Evolutionary conservation across 352 stramenopile genomes (phyloP), one percentile per base, ranked within the genome.

Genomic region (Phytophthora boehmeriae): DNA sequence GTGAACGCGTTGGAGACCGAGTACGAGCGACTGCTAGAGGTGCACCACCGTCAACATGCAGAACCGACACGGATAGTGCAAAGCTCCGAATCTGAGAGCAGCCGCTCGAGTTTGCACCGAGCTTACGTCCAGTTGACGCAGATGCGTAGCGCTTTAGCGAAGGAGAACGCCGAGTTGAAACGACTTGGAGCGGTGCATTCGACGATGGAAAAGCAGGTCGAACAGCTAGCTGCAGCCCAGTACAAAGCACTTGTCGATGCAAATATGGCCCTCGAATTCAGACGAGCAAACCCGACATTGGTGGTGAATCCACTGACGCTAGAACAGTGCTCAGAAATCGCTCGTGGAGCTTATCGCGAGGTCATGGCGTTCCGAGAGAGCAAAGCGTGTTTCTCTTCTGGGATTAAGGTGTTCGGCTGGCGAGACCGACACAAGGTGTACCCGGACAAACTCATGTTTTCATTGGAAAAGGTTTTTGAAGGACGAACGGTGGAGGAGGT

Each of bases 351-450:
- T 8, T 86, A 85, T 47, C 22, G 59, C 11, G 69, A 83, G 54
- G 80, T 90, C 41, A 72, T 73, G 35, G 53, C 58, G 13, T 92
- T 90, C 57, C 78, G 78, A 11, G 67, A 77, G 54, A 86, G 66
- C 50, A 66, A 83, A 8, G 70, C 72, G 5, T 71, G 72, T 25
- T 75, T 75, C 48, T 83, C 79, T 1, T 89, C 80, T 0, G 82
- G 80, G 9, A 79, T 70, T 22, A 86, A 68, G 28, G 69, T 92
- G 19, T 69, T 92, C 38, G 82, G 82, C n/a, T 92, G 82, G 82
- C 67, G 74, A 46, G 82, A 92, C 42, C 74, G 67, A 8, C 82
- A 87, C 55, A 59, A 71, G 20, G 54, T 86, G 23, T 65, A 51
- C 43, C 57, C 68, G 9, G 73, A 89, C 50, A 77, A 80, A 34